Evolutionary conservation across 1,284 basidiomycete species (phyloP).

Genomic region (Ganoderma lingzhi): DNA sequence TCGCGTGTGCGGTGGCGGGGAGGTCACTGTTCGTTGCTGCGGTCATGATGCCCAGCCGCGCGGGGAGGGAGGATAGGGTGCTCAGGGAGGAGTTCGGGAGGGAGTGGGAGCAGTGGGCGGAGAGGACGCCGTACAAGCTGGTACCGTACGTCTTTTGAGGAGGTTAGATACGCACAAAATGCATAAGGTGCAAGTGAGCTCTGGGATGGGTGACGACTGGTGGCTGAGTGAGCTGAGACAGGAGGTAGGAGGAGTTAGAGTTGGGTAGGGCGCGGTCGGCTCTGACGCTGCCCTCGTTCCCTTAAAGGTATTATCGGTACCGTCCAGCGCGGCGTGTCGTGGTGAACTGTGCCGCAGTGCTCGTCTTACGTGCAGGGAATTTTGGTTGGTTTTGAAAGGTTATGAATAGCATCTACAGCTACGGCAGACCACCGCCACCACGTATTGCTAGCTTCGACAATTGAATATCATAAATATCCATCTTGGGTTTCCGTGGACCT

Average conservation of each 20-base stretch:
- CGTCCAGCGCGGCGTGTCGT: not conserved
- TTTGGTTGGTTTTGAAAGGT: not conserved
- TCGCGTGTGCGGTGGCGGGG: slow-evolving; percentile 1
- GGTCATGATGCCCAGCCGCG: slow-evolving; percentile 7
- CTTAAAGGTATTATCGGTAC: not conserved
- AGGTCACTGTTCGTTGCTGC: slow-evolving; percentile 2
- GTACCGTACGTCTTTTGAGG: slow-evolving; percentile 19
- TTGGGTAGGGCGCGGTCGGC: not conserved
- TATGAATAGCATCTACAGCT: not conserved
- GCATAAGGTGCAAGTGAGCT: not conserved
- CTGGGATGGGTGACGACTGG: not conserved
- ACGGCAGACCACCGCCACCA: not conserved
- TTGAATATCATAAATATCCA: not conserved
- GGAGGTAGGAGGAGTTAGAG: not conserved
- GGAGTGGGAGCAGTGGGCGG: slow-evolving; percentile 30
- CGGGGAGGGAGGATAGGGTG: slow-evolving; percentile 22
- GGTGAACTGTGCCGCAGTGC: not conserved
- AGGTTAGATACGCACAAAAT: not conserved
- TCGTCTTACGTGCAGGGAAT: not conserved
- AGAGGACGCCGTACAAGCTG: slow-evolving; percentile 24
- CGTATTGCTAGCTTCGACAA: not conserved
- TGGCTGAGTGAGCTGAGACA: slow-evolving; percentile 2
- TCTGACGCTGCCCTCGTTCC: not conserved
- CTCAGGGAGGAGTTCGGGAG: slow-evolving; percentile 22
- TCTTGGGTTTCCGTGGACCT: not conserved